Conservation (phyloP, 2,329 filamentous ascomycete genomes). For the Daldinia sp. region DNA sequence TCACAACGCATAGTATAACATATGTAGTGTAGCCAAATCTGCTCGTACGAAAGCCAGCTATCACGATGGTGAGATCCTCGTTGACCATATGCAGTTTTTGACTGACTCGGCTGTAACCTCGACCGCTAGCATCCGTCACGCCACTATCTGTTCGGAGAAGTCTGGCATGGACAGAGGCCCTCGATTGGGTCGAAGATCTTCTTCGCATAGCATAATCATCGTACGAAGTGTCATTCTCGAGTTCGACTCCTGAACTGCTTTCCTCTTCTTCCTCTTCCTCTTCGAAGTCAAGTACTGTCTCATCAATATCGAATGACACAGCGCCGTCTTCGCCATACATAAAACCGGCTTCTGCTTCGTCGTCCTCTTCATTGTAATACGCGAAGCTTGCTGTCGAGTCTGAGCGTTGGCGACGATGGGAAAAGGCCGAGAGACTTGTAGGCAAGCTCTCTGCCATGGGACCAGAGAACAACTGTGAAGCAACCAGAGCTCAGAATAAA, state of each 20-base stretch:
- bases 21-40: constrained; percentile 76
- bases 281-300: constrained; percentile 50
- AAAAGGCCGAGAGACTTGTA: constrained; percentile 91
- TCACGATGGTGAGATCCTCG: constrained; percentile 92
- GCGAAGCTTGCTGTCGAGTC: constrained; percentile 91
- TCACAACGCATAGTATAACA: constrained; percentile 74
- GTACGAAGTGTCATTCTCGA: constrained; percentile 56
- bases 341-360: constrained; percentile 55
- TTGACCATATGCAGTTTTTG: constrained; percentile 95
- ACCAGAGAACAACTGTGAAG: constrained; percentile 79
- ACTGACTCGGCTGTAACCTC: constrained; percentile 72
- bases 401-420: constrained; percentile 81
- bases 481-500: constrained; percentile 40
- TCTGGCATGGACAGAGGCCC: constrained; percentile 68
- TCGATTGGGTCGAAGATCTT: constrained; percentile 71
- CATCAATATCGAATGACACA: constrained; percentile 49
- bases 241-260: constrained; percentile 55
- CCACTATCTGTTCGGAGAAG: constrained; percentile 79
- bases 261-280: constrained; percentile 52
- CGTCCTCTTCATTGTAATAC: constrained; percentile 80
- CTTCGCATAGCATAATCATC: constrained; percentile 67
- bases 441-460: constrained; percentile 97
- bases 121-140: constrained; percentile 75
- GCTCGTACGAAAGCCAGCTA: constrained; percentile 90
- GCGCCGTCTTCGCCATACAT: constrained; percentile 56